phyloP scores from a whole-genome alignment of 768 basidiomycete genomes.

The Gloeophyllum trabeum region DNA sequence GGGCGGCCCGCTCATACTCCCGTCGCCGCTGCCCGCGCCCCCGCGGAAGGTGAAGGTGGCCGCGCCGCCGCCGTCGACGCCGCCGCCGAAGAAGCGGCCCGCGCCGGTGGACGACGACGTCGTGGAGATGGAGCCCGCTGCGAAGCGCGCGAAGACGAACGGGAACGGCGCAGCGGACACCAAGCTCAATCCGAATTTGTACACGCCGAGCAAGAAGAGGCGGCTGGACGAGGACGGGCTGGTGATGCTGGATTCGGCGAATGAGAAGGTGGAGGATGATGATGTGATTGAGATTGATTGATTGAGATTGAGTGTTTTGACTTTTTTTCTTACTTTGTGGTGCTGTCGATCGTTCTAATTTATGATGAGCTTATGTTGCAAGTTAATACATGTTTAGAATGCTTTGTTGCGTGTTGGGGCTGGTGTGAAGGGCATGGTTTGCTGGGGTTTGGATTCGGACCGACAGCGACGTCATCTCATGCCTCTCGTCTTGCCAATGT shows the following conservation, averaged over 20 bases:
- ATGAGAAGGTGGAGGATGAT: constrained; percentile 39
- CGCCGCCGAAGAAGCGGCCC: constrained; percentile 44
- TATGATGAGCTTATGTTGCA: too few relatives aligned
- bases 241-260: constrained; percentile 47
- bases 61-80: constrained; percentile 26
- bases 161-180: constrained; percentile 6
- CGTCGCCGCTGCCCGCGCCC: constrained; percentile 51
- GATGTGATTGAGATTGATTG: constrained; percentile 48
- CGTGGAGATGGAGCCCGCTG: constrained; percentile 41
- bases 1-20: constrained; percentile 47
- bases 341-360: too few relatives aligned
- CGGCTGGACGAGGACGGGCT: constrained; percentile 67
- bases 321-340: not conserved
- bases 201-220: constrained; percentile 54
- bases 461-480: too few relatives aligned
- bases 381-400: too few relatives aligned
- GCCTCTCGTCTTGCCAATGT: too few relatives aligned
- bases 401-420: too few relatives aligned
- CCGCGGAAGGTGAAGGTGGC: constrained; percentile 23
- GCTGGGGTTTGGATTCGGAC: too few relatives aligned
- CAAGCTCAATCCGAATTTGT: constrained; percentile 8
- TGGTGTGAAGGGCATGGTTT: too few relatives aligned
- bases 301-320: constrained; percentile 7
- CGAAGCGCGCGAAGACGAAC: constrained; percentile 40
- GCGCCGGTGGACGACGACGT: constrained; percentile 46